These are phyloP conservation scores for Picea glauca DNA, from an alignment of 75 land plant genomes.

Conservation along the genomic window DNA sequence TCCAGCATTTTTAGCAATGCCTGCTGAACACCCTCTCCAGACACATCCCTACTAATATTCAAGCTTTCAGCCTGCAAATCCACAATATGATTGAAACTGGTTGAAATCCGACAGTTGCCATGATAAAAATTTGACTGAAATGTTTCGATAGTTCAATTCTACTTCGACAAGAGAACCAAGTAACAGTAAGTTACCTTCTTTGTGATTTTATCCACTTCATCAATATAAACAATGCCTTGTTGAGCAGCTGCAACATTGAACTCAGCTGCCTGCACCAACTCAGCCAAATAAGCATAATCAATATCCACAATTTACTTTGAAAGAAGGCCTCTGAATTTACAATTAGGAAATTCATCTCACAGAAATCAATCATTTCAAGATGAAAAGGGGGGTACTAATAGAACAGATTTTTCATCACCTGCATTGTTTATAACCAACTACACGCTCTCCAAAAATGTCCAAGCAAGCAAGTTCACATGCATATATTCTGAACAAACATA, in stretches of 20 bases:
- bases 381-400: neutral
- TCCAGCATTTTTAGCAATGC: constrained; percentile 70
- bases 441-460: too few species aligned
- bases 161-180: neutral
- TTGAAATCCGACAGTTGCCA: neutral
- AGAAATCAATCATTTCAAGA: neutral
- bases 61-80: constrained; percentile 66
- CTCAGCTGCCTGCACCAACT: constrained; percentile 48
- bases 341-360: neutral
- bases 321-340: neutral
- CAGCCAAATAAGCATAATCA: neutral
- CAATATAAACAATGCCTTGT: constrained; percentile 77
- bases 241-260: constrained; percentile 70
- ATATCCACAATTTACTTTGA: neutral
- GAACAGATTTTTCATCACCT: neutral
- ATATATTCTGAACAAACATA: neutral
- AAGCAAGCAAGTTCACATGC: too few species aligned
- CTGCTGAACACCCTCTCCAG: constrained; percentile 85
- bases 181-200: constrained; percentile 42
- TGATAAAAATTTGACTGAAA: neutral
- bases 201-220: constrained; percentile 73
- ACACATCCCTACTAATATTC: constrained; percentile 81
- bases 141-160: neutral
- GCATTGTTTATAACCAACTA: neutral
- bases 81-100: neutral